Percentiles rank a stretch among this genome's conserved stretches.
phyloP scores from a whole-genome alignment of 2,329 filamentous ascomycete genomes.

The Ascochyta fabae region DNA sequence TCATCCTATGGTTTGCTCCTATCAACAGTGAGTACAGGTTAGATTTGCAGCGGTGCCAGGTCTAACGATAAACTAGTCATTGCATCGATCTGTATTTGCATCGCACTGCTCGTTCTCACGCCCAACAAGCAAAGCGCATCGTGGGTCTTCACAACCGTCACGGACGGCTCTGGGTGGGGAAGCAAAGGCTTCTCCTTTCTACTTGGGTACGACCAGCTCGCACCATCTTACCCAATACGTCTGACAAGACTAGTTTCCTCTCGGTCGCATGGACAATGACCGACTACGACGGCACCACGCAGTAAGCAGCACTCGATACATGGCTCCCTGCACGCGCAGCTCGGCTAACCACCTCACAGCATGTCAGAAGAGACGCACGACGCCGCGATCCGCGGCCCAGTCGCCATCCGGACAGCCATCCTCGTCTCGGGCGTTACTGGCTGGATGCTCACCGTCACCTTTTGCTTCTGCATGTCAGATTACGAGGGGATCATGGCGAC shows the following conservation, averaged over 20 bases:
- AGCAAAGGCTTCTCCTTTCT: constrained; percentile 68
- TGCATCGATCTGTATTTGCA: constrained; percentile 66
- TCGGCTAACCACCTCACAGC: constrained; percentile 45
- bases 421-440: constrained; percentile 65
- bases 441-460: constrained; percentile 68
- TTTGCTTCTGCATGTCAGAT: constrained; percentile 68
- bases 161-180: constrained; percentile 68
- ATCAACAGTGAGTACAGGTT: constrained; percentile 60
- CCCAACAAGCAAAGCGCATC: constrained; percentile 64
- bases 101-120: constrained; percentile 64
- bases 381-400: constrained; percentile 64
- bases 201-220: constrained; percentile 55
- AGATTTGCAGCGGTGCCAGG: neutral
- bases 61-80: constrained; percentile 50
- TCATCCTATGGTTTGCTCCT: constrained; percentile 70
- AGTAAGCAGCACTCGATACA: constrained; percentile 51
- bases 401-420: constrained; percentile 66
- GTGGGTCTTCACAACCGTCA: constrained; percentile 68
- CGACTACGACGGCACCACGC: constrained; percentile 71
- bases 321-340: constrained; percentile 22
- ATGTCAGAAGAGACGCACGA: constrained; percentile 73
- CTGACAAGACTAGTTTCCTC: constrained; percentile 53
- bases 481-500: constrained; percentile 62
- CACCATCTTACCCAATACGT: neutral
- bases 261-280: constrained; percentile 71